phyloP scores from a whole-genome alignment of 1,139 yeast genomes.

The Eremothecium cymbalariae region DNA sequence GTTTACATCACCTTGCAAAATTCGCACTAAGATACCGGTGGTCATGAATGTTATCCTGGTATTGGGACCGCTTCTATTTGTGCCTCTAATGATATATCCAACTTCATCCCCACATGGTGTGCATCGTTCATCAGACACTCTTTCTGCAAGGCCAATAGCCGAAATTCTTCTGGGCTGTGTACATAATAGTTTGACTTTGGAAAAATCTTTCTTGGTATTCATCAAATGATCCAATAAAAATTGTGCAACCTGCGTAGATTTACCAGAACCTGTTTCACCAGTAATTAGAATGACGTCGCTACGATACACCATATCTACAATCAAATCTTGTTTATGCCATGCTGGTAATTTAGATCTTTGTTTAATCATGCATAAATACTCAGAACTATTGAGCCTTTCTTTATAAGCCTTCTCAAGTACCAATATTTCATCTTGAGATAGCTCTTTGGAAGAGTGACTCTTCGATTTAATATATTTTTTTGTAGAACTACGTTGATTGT shows the following conservation, averaged over 20 bases:
- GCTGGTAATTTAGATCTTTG: conserved; percentile 67
- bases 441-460: not conserved
- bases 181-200: conserved; percentile 58
- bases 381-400: conserved; percentile 20
- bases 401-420: conserved; percentile 28
- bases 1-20: conserved; percentile 49
- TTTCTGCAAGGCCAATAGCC: conserved; percentile 87
- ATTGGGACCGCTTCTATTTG: conserved; percentile 49
- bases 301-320: conserved; percentile 47
- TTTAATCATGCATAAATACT: conserved; percentile 34
- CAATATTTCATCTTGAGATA: conserved; percentile 23
- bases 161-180: conserved; percentile 96
- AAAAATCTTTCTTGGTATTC: conserved; percentile 20
- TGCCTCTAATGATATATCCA: conserved; percentile 89
- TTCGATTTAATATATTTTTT: conserved; percentile 1
- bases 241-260: conserved; percentile 88
- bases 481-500: not conserved
- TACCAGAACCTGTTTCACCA: conserved; percentile 97
- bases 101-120: conserved; percentile 63
- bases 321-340: conserved; percentile 55
- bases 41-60: conserved; percentile 83
- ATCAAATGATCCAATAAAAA: conserved; percentile 63
- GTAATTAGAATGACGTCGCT: conserved; percentile 72
- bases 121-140: conserved; percentile 79
- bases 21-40: conserved; percentile 82